phyloP scores from a whole-genome alignment of 352 stramenopile genomes.

The Pythium aquatile region DNA sequence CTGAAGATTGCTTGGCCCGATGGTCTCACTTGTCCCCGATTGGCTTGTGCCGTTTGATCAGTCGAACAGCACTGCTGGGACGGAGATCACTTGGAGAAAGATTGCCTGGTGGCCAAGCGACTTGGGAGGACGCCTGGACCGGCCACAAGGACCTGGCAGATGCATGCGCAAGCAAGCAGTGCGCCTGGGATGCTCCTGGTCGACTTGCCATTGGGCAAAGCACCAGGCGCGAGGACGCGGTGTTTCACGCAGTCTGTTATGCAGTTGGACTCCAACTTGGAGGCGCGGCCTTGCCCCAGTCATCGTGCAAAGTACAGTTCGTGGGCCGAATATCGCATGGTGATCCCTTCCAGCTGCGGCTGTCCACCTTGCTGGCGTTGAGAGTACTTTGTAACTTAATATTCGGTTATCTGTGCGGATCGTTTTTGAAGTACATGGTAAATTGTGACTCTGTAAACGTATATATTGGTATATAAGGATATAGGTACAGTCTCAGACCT shows the following conservation, averaged over 20 bases:
- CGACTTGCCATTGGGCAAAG: background rate
- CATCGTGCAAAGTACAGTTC: background rate
- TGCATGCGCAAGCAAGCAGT: conserved; percentile 1
- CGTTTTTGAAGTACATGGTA: too few relatives aligned
- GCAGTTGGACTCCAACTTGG: background rate
- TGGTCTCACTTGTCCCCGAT: background rate
- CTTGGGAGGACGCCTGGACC: background rate
- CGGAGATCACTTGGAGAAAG: conserved; percentile 8
- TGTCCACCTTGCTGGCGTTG: background rate
- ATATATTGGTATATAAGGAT: too few relatives aligned
- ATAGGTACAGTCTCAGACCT: too few relatives aligned
- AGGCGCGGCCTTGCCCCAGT: background rate
- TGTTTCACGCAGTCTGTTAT: background rate
- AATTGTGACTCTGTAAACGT: background rate
- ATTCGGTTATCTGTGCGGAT: background rate
- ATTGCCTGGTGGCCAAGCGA: conserved; percentile 8
- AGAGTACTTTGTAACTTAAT: background rate
- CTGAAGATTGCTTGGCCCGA: background rate
- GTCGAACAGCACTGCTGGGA: background rate
- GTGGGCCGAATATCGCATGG: background rate
- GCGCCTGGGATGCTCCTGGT: background rate
- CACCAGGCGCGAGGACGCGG: background rate
- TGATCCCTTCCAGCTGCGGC: background rate
- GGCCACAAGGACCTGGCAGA: background rate
- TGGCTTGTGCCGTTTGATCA: conserved; percentile 4